Evolutionary conservation across 139 green algal genomes (phyloP).

Genomic region (Micractinium conductrix): DNA sequence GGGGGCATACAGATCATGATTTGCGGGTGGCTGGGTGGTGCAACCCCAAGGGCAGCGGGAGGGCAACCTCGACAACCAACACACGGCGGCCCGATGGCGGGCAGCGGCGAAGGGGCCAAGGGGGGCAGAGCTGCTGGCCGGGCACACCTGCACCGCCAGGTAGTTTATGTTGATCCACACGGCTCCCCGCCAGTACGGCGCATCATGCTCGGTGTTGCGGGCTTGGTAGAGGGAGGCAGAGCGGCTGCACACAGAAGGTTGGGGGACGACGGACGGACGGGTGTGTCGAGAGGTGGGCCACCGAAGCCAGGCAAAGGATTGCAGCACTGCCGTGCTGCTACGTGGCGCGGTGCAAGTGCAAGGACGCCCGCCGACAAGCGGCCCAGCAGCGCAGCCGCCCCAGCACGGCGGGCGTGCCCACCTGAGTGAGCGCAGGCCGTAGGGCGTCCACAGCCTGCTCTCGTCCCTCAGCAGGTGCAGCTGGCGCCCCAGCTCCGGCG

Average conservation of each 20-base stretch:
- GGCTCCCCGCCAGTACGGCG: conserved; percentile 91
- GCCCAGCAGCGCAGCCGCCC: neutral
- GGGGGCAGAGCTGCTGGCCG: no score
- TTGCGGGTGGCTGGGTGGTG: no score
- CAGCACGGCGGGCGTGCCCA: neutral
- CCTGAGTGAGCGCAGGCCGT: conserved; percentile 79
- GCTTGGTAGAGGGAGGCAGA: conserved; percentile 72
- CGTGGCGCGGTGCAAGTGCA: neutral
- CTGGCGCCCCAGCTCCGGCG: conserved; percentile 57
- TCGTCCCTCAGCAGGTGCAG: conserved; percentile 68
- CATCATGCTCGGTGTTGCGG: conserved; percentile 92
- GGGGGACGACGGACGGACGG: no score
- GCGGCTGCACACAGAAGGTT: conserved; percentile 29
- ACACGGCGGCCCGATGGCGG: no score
- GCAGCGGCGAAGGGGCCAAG: no score
- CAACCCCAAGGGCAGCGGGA: no score
- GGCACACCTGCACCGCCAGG: conserved; percentile 67
- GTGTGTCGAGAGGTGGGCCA: no score
- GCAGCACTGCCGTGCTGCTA: neutral
- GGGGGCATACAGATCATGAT: no score
- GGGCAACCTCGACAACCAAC: no score
- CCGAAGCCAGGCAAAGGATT: neutral
- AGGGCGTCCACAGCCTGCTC: conserved; percentile 76
- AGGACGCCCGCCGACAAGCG: neutral
- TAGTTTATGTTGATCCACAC: conserved; percentile 98